Evolutionary conservation across 2,329 filamentous ascomycete species (phyloP), one percentile per base, ranked within the genome.

Genomic region (Fusarium avenaceum): DNA sequence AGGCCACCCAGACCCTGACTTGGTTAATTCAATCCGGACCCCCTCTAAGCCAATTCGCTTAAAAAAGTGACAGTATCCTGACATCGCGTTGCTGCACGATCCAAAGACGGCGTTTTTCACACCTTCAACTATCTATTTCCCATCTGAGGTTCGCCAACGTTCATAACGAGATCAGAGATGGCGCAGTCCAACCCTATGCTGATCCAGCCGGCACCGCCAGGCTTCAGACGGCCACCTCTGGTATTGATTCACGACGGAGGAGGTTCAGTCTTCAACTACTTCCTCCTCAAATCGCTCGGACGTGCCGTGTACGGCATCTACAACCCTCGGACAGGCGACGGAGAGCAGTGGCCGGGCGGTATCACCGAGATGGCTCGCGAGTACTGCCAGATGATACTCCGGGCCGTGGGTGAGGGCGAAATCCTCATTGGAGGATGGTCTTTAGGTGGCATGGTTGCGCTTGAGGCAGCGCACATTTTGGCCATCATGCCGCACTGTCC

Each of bases 161-260:
- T 49, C 33, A 49, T 39, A 49, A 49, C 46, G 46, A 49, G 46
- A 49, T 28, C 46, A 49, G 33, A 49, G 33, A 49, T 49, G 46
- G 22, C 46, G 33, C 46, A 49, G 33, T 39, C 33, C 46, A 49
- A 49, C 46, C 46, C 46, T 49, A 49, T 49, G 46, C 46, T 49
- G 33, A 49, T 49, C 46, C 46, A 49, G 46, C 46, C 46, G 22
- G 46, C 46, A 40, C 46, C 33, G 33, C 46, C 46, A 49, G 46
- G 46, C 33, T 49, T 49, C 20, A 49, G 7, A 39, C 46, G 46
- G 46, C 46, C 46, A 49, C 46, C 46, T 39, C 46, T 49, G 46
- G 46, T 49, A 49, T 49, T 49, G 33, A 49, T 49, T 49, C 46
- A 49, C 33, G 46, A 49, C 46, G 46, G 46, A 49, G 46, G 46